phyloP scores from a whole-genome alignment of 208 protist species.

The Phytomonas francai region DNA sequence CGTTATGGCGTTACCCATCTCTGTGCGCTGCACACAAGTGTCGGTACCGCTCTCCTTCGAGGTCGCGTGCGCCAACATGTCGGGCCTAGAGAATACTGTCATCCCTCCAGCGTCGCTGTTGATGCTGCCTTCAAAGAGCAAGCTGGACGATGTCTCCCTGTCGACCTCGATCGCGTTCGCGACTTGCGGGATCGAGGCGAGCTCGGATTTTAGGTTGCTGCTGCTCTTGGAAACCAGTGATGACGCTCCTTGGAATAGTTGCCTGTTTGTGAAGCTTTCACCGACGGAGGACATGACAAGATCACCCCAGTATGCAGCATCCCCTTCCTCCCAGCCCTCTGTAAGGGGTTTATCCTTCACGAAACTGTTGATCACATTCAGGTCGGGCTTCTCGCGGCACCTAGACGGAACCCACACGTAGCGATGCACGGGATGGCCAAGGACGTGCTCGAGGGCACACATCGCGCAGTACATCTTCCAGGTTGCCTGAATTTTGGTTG shows the following conservation, averaged over 20 bases:
- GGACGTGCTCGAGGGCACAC: conserved; percentile 39
- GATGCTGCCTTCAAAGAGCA: not conserved
- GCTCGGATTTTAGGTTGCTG: conserved; percentile 11
- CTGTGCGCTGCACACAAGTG: conserved; percentile 17
- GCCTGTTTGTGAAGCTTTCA: no score
- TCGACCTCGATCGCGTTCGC: conserved; percentile 1
- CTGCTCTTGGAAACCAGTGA: no score
- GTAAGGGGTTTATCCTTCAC: conserved; percentile 15
- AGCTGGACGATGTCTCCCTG: conserved; percentile 16
- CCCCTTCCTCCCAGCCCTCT: conserved; percentile 8
- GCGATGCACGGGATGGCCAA: conserved; percentile 55
- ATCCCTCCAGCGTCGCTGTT: not conserved
- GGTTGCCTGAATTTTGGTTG: conserved; percentile 79
- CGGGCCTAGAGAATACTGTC: not conserved
- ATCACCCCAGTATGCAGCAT: no score
- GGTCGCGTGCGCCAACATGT: not conserved
- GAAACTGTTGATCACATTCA: conserved; percentile 48
- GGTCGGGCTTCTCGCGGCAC: conserved; percentile 28
- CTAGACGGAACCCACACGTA: conserved; percentile 52
- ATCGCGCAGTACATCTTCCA: conserved; percentile 78
- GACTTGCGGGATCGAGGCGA: conserved; percentile 13
- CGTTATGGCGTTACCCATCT: conserved; percentile 49
- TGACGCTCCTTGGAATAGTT: no score
- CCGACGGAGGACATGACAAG: no score
- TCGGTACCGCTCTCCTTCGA: not conserved